phyloP scores from a whole-genome alignment of 2,329 filamentous ascomycete genomes.

The Diaporthe citrichinensis region DNA sequence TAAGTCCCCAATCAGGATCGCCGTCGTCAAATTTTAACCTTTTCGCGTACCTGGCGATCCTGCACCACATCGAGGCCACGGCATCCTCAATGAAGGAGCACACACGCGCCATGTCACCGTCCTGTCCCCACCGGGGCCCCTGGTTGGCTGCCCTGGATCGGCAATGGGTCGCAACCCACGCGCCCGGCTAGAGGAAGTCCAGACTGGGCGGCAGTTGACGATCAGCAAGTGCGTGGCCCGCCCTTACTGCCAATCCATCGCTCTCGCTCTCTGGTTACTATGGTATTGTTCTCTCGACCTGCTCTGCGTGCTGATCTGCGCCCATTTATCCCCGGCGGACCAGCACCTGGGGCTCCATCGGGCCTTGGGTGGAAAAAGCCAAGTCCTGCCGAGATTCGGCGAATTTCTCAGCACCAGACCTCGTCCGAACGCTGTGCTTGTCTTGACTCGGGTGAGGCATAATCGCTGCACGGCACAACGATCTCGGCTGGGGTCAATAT shows the following conservation, averaged over 20 bases:
- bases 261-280: not conserved
- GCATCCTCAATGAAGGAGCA: constrained; percentile 2
- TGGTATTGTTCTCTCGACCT: not conserved
- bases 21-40: constrained; percentile 27
- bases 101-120: constrained; percentile 16
- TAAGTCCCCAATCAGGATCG: constrained; percentile 18
- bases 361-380: constrained; percentile 1
- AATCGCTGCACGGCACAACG: not conserved
- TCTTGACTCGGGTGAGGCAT: constrained; percentile 18
- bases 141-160: constrained; percentile 26
- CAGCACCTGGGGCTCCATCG: not conserved
- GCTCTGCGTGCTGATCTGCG: not conserved
- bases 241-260: not conserved
- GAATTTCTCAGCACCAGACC: constrained; percentile 19
- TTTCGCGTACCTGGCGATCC: constrained; percentile 27
- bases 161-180: not conserved
- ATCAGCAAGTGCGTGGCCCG: constrained; percentile 17
- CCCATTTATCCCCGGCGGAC: not conserved
- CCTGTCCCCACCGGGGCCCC: not conserved
- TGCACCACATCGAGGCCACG: constrained; percentile 15
- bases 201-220: constrained; percentile 24
- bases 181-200: not conserved
- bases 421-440: not conserved
- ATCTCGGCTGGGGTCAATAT: constrained; percentile 6
- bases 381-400: constrained; percentile 30